Evolutionary conservation across 805 yeast species (phyloP), one percentile per base, ranked within the genome.

Genomic region (Spathaspora sp.): DNA sequence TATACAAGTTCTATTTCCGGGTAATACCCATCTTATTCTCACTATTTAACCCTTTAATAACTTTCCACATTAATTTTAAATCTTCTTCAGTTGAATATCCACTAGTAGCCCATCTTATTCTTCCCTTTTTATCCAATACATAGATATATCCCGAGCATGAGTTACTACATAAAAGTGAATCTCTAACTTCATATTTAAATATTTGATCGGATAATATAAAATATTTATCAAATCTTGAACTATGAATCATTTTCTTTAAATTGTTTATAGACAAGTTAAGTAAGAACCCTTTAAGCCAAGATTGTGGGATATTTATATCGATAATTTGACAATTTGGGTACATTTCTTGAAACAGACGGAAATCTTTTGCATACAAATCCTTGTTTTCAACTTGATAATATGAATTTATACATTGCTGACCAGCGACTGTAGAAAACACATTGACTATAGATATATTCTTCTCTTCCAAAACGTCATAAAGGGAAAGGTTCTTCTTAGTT

Each of bases 31-130:
- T 4, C 14, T n/a, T 7, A 35, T 14, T 35, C 52, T 85, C 92
- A 52, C 67, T 77, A 54, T 78, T 78, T 28, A 88, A 61, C 0
- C 87, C 87, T 26, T 70, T 70, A 1, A 87, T 84, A 35, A 85
- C 78, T 58, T 80, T 82, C 88, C 91, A 86, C 51, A 89, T 66
- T 14, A 81, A 70, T 16, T 73, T 72, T 46, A 73, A 69, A 58
- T 94, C 99, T 32, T 78, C 78, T n/a, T 78, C 82, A 14, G 77
- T 76, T 1, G 96, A 86, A 40, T 78, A 80, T 1, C 98, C 99
- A 58, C 96, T 82, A 3, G 90, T 88, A 20, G 90, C 91, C 98
- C 98, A 93, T 59, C 98, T 76, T 49, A 94, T 86, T 60, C 80
- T 85, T 48, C 86, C 85, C 12, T 82, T 73, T 14, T 74, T 75